Percentiles rank a stretch among this genome's conserved stretches.
Conservation (phyloP, 2,329 filamentous ascomycete species). For the Cercospora janseana region DNA sequence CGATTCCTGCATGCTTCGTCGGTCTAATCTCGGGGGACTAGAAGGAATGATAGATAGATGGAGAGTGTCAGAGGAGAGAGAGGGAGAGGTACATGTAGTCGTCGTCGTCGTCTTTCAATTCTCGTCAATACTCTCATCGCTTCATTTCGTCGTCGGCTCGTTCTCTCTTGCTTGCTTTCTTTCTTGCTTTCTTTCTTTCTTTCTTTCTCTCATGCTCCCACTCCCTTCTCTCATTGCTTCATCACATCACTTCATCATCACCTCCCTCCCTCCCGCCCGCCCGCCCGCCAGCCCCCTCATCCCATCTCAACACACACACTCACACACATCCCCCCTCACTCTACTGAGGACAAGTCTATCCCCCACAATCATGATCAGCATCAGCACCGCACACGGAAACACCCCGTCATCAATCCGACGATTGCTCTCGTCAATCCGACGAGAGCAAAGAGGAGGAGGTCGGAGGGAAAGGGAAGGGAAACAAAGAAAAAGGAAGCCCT, state of each 20-base stretch:
- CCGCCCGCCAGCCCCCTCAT: slow-evolving; percentile 10
- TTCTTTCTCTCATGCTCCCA: neutral
- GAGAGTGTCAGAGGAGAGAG: too few relatives aligned
- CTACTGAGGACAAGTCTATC: slow-evolving; percentile 34
- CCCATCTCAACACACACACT: neutral
- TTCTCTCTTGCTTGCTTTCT: neutral
- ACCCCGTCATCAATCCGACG: too few relatives aligned
- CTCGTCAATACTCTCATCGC: too few relatives aligned
- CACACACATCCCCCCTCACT: neutral
- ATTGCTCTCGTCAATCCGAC: too few relatives aligned
- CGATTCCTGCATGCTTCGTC: too few relatives aligned
- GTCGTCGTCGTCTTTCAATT: too few relatives aligned
- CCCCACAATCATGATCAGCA: neutral
- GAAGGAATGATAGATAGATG: too few relatives aligned
- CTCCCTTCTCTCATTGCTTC: neutral
- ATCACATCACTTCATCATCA: neutral
- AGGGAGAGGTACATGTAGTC: too few relatives aligned
- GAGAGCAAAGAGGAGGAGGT: too few relatives aligned
- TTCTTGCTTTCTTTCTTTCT: neutral
- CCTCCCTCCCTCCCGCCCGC: neutral
- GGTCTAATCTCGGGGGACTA: too few relatives aligned
- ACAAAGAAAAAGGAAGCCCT: slow-evolving; percentile 19
- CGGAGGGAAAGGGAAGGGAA: too few relatives aligned
- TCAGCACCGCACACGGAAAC: neutral
- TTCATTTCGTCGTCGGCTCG: neutral